Percentiles rank a stretch among this genome's conserved stretches.
Evolutionary conservation across 495 filamentous ascomycete genomes (phyloP).

Genomic region (Venustampulla echinocandica): DNA sequence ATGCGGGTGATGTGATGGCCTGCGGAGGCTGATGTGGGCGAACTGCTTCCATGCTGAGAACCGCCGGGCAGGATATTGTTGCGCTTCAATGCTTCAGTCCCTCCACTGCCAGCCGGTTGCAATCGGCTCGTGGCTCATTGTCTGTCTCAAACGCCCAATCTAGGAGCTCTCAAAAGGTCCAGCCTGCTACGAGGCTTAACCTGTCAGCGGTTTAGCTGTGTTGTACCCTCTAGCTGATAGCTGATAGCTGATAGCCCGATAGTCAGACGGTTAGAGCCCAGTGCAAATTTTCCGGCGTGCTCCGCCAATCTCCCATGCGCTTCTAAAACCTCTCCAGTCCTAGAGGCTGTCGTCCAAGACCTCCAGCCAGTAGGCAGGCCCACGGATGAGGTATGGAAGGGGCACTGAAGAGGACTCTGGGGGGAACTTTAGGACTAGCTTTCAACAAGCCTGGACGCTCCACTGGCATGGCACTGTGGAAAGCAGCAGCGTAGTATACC

Average conservation of each 20-base stretch:
- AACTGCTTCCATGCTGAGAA: background rate
- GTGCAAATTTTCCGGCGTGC: too few relatives aligned
- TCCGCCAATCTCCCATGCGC: too few relatives aligned
- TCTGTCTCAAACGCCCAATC: too few relatives aligned
- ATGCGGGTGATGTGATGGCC: slow-evolving; percentile 1
- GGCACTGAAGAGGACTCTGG: background rate
- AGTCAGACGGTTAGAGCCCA: too few relatives aligned
- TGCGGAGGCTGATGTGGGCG: background rate
- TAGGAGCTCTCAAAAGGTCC: too few relatives aligned
- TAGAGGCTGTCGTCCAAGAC: background rate
- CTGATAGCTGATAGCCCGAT: too few relatives aligned
- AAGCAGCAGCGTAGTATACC: slow-evolving; percentile 13
- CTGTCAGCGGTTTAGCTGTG: too few relatives aligned
- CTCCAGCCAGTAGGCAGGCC: too few relatives aligned
- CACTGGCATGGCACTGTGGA: background rate
- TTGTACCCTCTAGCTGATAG: too few relatives aligned
- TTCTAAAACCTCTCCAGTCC: background rate
- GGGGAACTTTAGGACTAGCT: background rate
- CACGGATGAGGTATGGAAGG: too few relatives aligned
- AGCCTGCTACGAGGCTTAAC: too few relatives aligned
- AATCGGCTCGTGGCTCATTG: background rate
- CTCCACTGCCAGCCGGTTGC: background rate
- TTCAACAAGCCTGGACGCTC: background rate
- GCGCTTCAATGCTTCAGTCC: background rate
- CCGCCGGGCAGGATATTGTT: background rate